Evolutionary conservation across 345 rosid genomes (phyloP).

Genomic region (Arabis alpina): DNA sequence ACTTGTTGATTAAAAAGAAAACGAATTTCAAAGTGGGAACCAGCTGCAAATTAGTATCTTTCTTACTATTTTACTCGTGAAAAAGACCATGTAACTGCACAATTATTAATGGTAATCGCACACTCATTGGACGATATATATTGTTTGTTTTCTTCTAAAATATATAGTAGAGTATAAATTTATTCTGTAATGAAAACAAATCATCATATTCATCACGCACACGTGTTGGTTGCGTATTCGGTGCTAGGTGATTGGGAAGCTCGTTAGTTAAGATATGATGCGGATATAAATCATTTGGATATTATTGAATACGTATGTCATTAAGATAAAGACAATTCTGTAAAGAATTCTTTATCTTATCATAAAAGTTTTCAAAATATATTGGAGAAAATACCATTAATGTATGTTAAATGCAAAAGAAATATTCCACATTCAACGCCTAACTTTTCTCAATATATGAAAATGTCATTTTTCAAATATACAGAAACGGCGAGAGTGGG

Average conservation of each 20-base stretch:
- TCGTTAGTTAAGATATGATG: constrained; percentile 32
- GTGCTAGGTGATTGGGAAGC: constrained; percentile 30
- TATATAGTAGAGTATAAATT: no score
- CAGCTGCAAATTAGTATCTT: constrained; percentile 23
- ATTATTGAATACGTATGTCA: constrained; percentile 28
- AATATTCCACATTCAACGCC: neutral
- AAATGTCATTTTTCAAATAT: constrained; percentile 2
- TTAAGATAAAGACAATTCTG: constrained; percentile 32
- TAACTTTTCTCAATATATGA: constrained; percentile 13
- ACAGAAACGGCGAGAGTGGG: constrained; percentile 45
- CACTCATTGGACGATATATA: constrained; percentile 5
- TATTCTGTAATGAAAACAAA: no score
- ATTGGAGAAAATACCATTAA: neutral
- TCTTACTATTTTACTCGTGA: constrained; percentile 18
- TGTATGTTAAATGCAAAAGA: neutral
- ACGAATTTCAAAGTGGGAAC: constrained; percentile 4
- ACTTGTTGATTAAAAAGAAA: constrained; percentile 12
- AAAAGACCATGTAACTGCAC: constrained; percentile 20
- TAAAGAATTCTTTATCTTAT: constrained; percentile 16
- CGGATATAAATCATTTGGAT: constrained; percentile 25
- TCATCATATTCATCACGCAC: neutral
- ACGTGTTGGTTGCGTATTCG: constrained; percentile 32
- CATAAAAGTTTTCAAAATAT: neutral
- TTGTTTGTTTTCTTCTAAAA: no score
- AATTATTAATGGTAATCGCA: constrained; percentile 28